Evolutionary conservation across 306 rosid species (phyloP).

Genomic region (Fragaria ananassa): DNA sequence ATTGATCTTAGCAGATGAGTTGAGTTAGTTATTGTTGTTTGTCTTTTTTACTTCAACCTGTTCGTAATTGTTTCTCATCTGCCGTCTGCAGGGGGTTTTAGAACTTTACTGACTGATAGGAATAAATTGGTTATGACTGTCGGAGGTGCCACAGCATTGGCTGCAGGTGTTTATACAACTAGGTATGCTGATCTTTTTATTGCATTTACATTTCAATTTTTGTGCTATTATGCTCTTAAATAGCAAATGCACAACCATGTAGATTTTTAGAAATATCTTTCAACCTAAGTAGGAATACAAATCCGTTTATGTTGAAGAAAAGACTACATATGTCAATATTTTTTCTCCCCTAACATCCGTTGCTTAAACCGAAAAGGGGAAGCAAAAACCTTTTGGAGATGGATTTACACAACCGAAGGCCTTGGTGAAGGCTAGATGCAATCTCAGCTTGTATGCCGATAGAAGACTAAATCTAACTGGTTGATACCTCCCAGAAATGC

Average conservation of each 20-base stretch:
- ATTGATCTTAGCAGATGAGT: neutral
- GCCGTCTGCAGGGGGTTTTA: conserved; percentile 74
- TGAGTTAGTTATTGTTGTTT: neutral
- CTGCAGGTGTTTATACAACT: conserved; percentile 96
- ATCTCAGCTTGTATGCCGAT: neutral
- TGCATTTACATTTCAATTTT: conserved; percentile 13
- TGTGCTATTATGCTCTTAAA: neutral
- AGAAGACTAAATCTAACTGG: neutral
- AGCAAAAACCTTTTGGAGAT: neutral
- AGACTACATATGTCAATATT: neutral
- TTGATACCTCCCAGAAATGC: neutral
- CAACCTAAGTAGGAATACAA: conserved; percentile 3
- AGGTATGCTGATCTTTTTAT: conserved; percentile 42
- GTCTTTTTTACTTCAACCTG: neutral
- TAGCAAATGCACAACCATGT: neutral
- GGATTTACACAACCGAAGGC: neutral
- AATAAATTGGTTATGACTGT: conserved; percentile 86
- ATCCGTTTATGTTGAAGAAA: conserved; percentile 13
- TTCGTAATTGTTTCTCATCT: conserved; percentile 24
- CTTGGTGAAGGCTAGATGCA: neutral
- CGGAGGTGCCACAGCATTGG: conserved; percentile 98
- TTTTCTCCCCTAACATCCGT: neutral
- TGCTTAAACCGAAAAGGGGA: neutral
- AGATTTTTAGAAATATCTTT: neutral
- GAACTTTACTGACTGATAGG: conserved; percentile 80